Conservation (phyloP, 2,329 filamentous ascomycete genomes). For the Pestalotiopsis sp. region DNA sequence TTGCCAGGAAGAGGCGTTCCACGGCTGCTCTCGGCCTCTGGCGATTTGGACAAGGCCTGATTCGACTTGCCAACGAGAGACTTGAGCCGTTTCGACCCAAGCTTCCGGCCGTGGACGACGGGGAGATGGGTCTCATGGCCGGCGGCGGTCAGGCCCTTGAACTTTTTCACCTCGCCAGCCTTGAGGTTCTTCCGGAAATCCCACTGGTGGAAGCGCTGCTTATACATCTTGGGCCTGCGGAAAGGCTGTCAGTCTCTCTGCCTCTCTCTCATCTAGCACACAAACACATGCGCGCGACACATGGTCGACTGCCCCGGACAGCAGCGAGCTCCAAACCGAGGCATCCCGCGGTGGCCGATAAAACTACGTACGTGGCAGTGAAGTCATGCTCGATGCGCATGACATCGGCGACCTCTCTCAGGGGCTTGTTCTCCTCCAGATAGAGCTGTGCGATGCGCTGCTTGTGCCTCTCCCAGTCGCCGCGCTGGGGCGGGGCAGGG, state of each 20-base stretch:
- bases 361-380: constrained; percentile 47
- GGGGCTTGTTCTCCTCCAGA: constrained; percentile 50
- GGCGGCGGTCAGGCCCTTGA: background rate
- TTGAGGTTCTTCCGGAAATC: constrained; percentile 52
- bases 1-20: background rate
- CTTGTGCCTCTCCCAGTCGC: constrained; percentile 49
- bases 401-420: constrained; percentile 56
- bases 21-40: background rate
- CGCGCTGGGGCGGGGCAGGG: background rate
- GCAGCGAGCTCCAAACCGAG: background rate
- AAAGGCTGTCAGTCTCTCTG: constrained; percentile 12
- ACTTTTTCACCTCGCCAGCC: background rate
- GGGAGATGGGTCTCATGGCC: constrained; percentile 1
- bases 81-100: constrained; percentile 5
- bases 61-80: background rate
- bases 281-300: too few relatives aligned
- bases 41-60: background rate
- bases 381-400: constrained; percentile 51
- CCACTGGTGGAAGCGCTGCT: constrained; percentile 58
- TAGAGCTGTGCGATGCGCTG: constrained; percentile 47
- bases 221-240: constrained; percentile 56
- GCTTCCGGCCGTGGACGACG: constrained; percentile 6
- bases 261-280: background rate
- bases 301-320: background rate
- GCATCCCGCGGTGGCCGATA: constrained; percentile 11